Evolutionary conservation across 108 stramenopile genomes (phyloP), one percentile per base, ranked within the genome.

Genomic region (Fistulifera pelliculosa): DNA sequence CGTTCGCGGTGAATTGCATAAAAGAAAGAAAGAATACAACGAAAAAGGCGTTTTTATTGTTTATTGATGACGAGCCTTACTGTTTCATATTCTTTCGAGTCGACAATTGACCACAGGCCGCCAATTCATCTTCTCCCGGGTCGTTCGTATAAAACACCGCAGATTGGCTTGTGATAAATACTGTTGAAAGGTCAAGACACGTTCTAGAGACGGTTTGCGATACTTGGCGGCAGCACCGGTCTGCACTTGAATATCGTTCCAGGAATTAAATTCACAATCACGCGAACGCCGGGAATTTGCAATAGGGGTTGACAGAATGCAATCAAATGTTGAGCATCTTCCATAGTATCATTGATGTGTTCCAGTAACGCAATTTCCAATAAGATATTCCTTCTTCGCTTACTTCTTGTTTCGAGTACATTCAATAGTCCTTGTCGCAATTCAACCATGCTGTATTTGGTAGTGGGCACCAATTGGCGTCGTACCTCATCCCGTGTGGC

Each of bases 221-320:
- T 76, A 87, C 12, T 52, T 49, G n/a, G 62, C 41, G 47, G 60
- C 54, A 10, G 31, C 41, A 26, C 61, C 61, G 8, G 28, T 54
- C 38, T 59, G 16, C 18, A 41, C 40, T 10, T 73, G 80, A 62
- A 91, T 87, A 45, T 82, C 71, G 60, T 95, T 95, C 55, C 69
- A 95, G 94, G 90, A 27, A 95, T 95, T 52, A 92, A 51, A 61
- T 95, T 91, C 42, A 91, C 63, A 15, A 81, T 69, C 16, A 85
- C 47, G 61, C 86, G 86, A 22, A 58, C 60, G 24, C 73, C 77
- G 25, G 68, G 65, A 18, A 74, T 74, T 28, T 3, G 6, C 6
- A 35, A 3, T 8, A 93, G 55, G 10, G 83, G 62, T n/a, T 41
- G 45, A 17, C 87, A 70, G 69, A 92, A 90, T 0, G 74, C 71